A percentile compares a stretch with the other conserved stretches of the same genome.
phyloP scores from a whole-genome alignment of 805 yeast species.

The Candida odintsovae region DNA sequence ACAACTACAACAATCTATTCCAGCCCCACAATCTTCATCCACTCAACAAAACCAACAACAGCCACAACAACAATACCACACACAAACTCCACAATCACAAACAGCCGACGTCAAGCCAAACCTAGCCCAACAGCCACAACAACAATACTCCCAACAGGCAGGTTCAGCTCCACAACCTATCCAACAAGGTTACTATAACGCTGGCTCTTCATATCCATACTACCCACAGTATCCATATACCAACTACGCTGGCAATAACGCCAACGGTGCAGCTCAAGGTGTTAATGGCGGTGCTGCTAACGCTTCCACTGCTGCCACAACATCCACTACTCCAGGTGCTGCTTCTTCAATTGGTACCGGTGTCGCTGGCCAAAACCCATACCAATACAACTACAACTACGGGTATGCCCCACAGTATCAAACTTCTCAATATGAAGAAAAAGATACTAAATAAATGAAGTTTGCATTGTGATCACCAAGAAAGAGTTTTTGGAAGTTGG shows the following conservation, averaged over 20 bases:
- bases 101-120: slow-evolving; percentile 17
- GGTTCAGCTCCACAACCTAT: slow-evolving; percentile 2
- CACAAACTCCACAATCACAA: not conserved
- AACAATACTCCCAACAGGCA: slow-evolving; percentile 8
- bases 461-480: not conserved
- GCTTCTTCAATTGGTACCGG: not conserved
- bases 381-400: slow-evolving; percentile 20
- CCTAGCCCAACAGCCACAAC: slow-evolving; percentile 15
- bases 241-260: slow-evolving; percentile 5
- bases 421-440: slow-evolving; percentile 20
- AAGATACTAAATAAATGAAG: slow-evolving; percentile 10
- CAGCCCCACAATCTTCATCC: slow-evolving; percentile 9
- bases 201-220: slow-evolving; percentile 1
- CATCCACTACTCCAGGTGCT: slow-evolving; percentile 5
- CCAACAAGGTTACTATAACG: slow-evolving; percentile 3
- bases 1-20: slow-evolving; percentile 4
- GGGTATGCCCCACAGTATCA: slow-evolving; percentile 23
- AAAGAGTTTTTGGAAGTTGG: not conserved
- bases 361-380: slow-evolving; percentile 1
- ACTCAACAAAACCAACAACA: slow-evolving; percentile 6
- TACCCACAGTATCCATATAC: slow-evolving; percentile 12
- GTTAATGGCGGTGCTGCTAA: not conserved
- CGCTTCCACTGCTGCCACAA: slow-evolving; percentile 5
- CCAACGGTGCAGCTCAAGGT: not conserved
- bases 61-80: slow-evolving; percentile 9